Base-by-base conservation (phyloP, 305 asterid genomes). In the Fraxinus nigra region DNA sequence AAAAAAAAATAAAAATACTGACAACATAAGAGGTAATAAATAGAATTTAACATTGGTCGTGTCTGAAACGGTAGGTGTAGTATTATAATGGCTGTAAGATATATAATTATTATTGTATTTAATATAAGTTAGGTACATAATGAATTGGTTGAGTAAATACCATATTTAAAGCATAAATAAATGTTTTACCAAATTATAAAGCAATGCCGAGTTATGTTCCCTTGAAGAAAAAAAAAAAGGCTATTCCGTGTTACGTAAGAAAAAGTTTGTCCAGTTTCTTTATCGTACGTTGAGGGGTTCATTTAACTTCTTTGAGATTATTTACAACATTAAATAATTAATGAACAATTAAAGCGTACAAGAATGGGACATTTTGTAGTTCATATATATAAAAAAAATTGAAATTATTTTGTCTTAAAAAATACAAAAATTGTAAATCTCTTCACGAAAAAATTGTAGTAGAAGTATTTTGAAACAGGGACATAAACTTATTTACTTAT, bases 81-180 rank as follows among this genome's bases (percentile, higher is more conserved):
- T 56, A 30, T 70, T 80, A 77, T 85, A 85, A 85, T 61, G 46
- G 37, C 75, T 85, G 72, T 76, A 81, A 81, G 73, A 80, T 74
- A 54, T 38, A 51, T 72, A 51, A 76, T 82, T 51, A 79, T 79
- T 59, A 75, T 76, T 11, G 84, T 79, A 82, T 82, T 85, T 61
- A 85, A 40, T 85, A 80, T 78, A 76, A 79, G 88, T 85, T 85
- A 82, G 88, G 88, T 85, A 79, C 16, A 85, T 82, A 82, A 79
- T 85, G 72, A 85, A 85, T 85, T 28, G 80, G 46, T 8, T 3
- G 10, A 84, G 76, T 85, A 78, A 81, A 78, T 81, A 78, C 73
- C 69, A 67, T 67, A 67, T 67, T 67, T 67, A 67, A 26, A 67
- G 74, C 74, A 67, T 4, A 28, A 67, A 67, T 67, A 28, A 67